Evolutionary conservation across 208 protist genomes (phyloP), one percentile per base, ranked within the genome.

Genomic region (Acanthamoeba healyi): DNA sequence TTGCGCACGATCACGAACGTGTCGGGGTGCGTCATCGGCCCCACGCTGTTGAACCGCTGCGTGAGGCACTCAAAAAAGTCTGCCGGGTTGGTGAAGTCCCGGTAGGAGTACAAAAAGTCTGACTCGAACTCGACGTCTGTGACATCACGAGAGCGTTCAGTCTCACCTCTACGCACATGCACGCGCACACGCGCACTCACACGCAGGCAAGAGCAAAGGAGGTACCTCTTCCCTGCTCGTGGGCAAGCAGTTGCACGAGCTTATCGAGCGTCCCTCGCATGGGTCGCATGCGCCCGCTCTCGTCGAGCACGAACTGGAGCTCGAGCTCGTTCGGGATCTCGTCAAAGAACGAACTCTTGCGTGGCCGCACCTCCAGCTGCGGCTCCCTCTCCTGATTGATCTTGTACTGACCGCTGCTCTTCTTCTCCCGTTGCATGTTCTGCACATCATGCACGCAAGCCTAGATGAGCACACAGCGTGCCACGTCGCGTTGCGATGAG

Each of bases 1-100:
- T 88, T 88, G 44, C 79, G 44, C 26, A 88, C 79, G 54, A 61
- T 61, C 15, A 22, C 46, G 79, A 61, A 88, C 15, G 79, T 88
- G 34, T 88, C 79, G 17, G 79, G 79, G 36, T 88, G 79, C 19
- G 79, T 88, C 26, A 65, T n/a, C 2, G 79, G 79, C 54, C 79
- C 79, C 34, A 88, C 79, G 36, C 79, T 88, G 79, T 88, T 56
- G 79, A 88, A 88, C n/a, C 79, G 44, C n/a, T 88, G 44, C 79
- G 54, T 88, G 44, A 88, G 79, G 54, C 79, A 88, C 54, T 88
- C 79, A 6, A 88, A 36, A 61, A 88, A 26, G 26, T 36, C 36
- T 5, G 70, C 79, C 19, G 79, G 79, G 26, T 38, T 88, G 42
- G 79, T 88, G 54, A 88, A 88, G 79, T 88, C 79, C 54, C 79